Evolutionary conservation across 2,329 filamentous ascomycete species (phyloP).

Genomic region (Monascus ruber): DNA sequence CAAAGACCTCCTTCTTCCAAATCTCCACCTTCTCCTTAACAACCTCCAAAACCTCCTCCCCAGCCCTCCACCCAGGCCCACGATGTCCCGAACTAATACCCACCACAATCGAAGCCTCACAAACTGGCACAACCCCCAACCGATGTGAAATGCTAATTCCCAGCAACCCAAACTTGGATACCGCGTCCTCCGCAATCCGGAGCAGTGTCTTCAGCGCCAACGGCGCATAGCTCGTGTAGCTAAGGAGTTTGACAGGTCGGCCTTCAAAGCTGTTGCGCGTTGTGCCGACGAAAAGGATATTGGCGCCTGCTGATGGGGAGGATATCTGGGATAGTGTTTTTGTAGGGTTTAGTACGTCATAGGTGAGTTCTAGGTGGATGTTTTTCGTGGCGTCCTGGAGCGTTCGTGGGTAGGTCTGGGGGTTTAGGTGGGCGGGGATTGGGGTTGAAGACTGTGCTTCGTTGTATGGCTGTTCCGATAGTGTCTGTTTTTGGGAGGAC

Average conservation of each 20-base stretch:
- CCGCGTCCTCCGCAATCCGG: conserved; percentile 29
- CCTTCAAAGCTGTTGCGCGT: conserved; percentile 33
- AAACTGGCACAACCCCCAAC: conserved; percentile 72
- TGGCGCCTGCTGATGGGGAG: conserved; percentile 33
- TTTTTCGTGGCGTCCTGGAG: conserved; percentile 17
- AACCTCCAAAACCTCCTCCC: conserved; percentile 77
- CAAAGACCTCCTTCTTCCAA: conserved; percentile 89
- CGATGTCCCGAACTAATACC: conserved; percentile 76
- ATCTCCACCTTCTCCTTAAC: conserved; percentile 85
- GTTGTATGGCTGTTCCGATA: not conserved
- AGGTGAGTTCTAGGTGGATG: conserved; percentile 34
- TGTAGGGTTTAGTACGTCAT: conserved; percentile 26
- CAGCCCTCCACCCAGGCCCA: conserved; percentile 73
- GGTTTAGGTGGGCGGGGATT: conserved; percentile 23
- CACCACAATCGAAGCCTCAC: conserved; percentile 88
- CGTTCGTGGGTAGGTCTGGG: conserved; percentile 29
- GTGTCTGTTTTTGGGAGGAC: not conserved
- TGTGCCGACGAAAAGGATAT: conserved; percentile 36
- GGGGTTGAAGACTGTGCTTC: not conserved
- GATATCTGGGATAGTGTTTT: conserved; percentile 23
- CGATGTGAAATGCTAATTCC: conserved; percentile 75
- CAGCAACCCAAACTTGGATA: conserved; percentile 52
- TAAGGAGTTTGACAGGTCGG: conserved; percentile 32
- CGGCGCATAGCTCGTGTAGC: conserved; percentile 33
- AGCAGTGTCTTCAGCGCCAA: conserved; percentile 31